Conservation (phyloP, 352 stramenopile genomes). For the Pythium periplocum region DNA sequence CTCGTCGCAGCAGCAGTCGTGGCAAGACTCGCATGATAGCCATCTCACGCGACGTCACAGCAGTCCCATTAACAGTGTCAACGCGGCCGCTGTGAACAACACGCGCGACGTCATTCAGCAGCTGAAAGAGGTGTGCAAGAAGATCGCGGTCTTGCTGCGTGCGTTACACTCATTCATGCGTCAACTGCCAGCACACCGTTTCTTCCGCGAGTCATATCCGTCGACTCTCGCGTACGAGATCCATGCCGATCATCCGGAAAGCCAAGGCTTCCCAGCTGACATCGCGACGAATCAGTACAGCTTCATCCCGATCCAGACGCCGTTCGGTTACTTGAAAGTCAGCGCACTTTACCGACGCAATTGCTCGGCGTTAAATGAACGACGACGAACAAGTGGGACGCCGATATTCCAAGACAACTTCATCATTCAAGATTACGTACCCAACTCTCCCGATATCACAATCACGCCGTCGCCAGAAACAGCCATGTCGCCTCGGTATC, state of each 20-base stretch:
- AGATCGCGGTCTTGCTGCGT: constrained; percentile 66
- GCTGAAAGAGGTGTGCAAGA: constrained; percentile 76
- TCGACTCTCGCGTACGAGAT: constrained; percentile 62
- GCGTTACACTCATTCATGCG: constrained; percentile 76
- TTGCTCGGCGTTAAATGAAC: constrained; percentile 38
- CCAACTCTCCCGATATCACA: constrained; percentile 41
- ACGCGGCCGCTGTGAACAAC: constrained; percentile 14
- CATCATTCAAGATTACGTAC: constrained; percentile 86
- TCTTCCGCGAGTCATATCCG: constrained; percentile 62
- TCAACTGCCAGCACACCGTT: constrained; percentile 60
- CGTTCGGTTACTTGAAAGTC: constrained; percentile 72
- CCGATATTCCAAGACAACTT: constrained; percentile 69
- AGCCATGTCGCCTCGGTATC: too few species aligned
- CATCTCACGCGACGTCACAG: constrained; percentile 13
- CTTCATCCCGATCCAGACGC: constrained; percentile 72
- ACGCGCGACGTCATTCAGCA: constrained; percentile 73
- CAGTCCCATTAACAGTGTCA: constrained; percentile 10
- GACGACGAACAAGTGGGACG: constrained; percentile 24
- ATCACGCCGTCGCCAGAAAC: constrained; percentile 1
- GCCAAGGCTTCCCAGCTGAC: constrained; percentile 30
- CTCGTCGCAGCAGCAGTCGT: constrained; percentile 16
- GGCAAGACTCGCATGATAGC: constrained; percentile 10
- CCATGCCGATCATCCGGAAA: constrained; percentile 21
- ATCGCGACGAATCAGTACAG: constrained; percentile 58
- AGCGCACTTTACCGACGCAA: constrained; percentile 58